Conservation (phyloP, 169 alveolate genomes). For the Theileria orientalis region DNA sequence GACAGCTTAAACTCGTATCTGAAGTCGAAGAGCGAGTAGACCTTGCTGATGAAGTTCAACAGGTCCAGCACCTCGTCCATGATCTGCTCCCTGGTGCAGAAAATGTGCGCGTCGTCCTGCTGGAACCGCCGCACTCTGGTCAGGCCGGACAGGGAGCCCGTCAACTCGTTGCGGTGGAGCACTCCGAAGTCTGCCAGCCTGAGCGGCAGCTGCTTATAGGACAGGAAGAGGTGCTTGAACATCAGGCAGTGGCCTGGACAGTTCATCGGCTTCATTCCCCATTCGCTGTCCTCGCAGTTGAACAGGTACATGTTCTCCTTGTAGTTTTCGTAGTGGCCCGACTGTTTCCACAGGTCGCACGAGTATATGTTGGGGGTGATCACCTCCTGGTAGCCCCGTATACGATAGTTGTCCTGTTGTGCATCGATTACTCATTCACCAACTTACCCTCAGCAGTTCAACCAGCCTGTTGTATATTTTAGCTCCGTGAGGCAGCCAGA, state of each 20-base stretch:
- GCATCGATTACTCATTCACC: conserved; percentile 45
- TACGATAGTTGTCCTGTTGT: conserved; percentile 55
- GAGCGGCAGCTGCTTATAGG: conserved; percentile 96
- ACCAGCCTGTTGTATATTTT: conserved; percentile 93
- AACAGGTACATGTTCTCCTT: conserved; percentile 87
- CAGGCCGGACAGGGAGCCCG: conserved; percentile 97
- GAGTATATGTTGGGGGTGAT: conserved; percentile 95
- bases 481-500: conserved; percentile 97
- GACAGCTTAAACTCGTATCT: conserved; percentile 90
- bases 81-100: conserved; percentile 94
- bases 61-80: conserved; percentile 87
- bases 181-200: conserved; percentile 99
- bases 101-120: conserved; percentile 99
- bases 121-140: conserved; percentile 97
- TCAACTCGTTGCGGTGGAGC: conserved; percentile 96
- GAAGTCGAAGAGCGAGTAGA: conserved; percentile 93
- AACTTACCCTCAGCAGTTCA: conserved; percentile 90
- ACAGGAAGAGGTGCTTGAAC: conserved; percentile 87
- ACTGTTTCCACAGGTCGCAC: conserved; percentile 93
- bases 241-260: conserved; percentile 99
- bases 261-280: conserved; percentile 99
- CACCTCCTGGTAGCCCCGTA: conserved; percentile 87
- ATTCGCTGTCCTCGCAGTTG: conserved; percentile 93
- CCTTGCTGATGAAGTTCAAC: conserved; percentile 90
- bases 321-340: conserved; percentile 98